Conservation (phyloP, 1,284 basidiomycete genomes). For the Ustilago bromivora region DNA sequence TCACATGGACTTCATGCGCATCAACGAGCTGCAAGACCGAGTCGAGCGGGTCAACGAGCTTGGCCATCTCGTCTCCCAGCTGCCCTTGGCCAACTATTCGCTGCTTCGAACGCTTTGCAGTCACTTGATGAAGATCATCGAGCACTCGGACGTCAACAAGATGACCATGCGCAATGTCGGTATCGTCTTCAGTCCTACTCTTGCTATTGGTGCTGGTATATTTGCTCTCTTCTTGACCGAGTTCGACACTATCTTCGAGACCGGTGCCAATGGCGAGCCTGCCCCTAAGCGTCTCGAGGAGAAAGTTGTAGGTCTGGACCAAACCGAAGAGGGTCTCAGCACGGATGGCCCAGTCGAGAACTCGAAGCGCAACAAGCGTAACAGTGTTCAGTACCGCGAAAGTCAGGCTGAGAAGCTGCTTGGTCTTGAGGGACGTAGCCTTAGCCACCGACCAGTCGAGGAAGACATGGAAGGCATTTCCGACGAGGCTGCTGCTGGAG, state of each 20-base stretch:
- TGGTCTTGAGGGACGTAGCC: slow-evolving; percentile 45
- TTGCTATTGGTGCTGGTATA: slow-evolving; percentile 64
- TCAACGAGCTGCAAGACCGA: slow-evolving; percentile 82
- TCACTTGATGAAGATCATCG: slow-evolving; percentile 94
- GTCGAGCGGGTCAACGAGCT: slow-evolving; percentile 89
- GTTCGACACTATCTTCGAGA: slow-evolving; percentile 63
- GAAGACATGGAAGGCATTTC: slow-evolving; percentile 46
- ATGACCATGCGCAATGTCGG: slow-evolving; percentile 99
- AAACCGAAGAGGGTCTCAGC: slow-evolving; percentile 2
- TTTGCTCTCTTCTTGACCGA: slow-evolving; percentile 65
- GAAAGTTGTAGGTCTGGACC: slow-evolving; percentile 16
- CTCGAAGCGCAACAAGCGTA: slow-evolving; percentile 40
- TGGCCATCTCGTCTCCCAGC: slow-evolving; percentile 82
- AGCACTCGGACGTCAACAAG: slow-evolving; percentile 90
- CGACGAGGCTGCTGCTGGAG: slow-evolving; percentile 14
- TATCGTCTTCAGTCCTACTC: slow-evolving; percentile 78
- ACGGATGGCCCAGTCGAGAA: slow-evolving; percentile 4
- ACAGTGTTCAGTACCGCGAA: slow-evolving; percentile 47
- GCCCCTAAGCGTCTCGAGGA: slow-evolving; percentile 53
- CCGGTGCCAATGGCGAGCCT: slow-evolving; percentile 58
- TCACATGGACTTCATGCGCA: slow-evolving; percentile 64
- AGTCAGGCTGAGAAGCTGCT: slow-evolving; percentile 49
- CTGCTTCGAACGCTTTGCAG: slow-evolving; percentile 90
- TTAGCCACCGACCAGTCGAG: slow-evolving; percentile 30
- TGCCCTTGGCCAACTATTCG: slow-evolving; percentile 93